Base-by-base conservation (phyloP, 208 protist species). In the Wallacemonas collosoma region DNA sequence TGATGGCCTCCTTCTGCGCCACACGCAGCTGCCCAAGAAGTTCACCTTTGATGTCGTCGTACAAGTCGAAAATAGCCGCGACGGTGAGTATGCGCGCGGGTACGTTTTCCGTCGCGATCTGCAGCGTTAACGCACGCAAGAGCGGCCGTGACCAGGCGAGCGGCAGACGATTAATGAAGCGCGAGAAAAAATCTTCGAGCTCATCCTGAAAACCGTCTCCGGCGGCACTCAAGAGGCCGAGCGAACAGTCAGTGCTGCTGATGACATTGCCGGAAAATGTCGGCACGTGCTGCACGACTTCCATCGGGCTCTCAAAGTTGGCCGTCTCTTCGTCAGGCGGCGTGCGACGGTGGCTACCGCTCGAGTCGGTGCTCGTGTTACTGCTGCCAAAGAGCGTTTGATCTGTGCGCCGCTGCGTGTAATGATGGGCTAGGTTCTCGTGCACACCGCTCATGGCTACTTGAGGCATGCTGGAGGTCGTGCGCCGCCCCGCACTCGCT, bases 11-110 rank as follows among this genome's bases (percentile, higher is more conserved):
- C 6, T 81, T 71, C 12, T 71, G 61, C 41, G 66, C 53, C 4
- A 74, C 55, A n/a, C 71, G 48, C 48, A 85, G 15, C 53, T 39
- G 51, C 53, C 50, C 41, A 26, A 60, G 65, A 3, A 72, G 60
- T 70, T 91, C 85, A 3, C 79, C 86, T 39, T 82, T 83, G n/a
- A 91, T 65, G 69, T 94, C 88, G 40, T 61, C 70, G 74, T 85
- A 84, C 36, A 79, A 45, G 56, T 89, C 79, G 43, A 88, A 82
- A 66, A 88, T 45, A 35, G 71, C 54, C 12, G 64, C 53, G 3
- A 75, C 60, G 14, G 75, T 81, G 39, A 91, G 71, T 2, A 89
- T 53, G n/a, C 75, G 83, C n/a, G 65, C 53, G 15, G 86, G 85
- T 3, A 91, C 47, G n/a, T 77, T 68, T 70, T 79, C 75, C 26